Percentiles rank a stretch among this genome's conserved stretches.
phyloP scores from a whole-genome alignment of 768 basidiomycete genomes.

The Suillus brevipes region DNA sequence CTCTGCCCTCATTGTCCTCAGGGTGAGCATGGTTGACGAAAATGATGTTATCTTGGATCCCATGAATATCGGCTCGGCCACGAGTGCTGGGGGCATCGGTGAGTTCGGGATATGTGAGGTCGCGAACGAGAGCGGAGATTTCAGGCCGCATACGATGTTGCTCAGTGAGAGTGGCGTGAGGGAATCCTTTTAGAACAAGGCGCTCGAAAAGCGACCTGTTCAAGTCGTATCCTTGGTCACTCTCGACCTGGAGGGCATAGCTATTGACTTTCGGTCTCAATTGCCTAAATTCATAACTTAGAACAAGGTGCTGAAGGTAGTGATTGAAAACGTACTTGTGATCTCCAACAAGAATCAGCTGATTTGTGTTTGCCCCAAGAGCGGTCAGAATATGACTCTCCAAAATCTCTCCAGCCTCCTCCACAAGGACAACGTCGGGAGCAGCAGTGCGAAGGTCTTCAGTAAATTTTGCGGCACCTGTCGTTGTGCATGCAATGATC shows the following conservation, averaged over 20 bases:
- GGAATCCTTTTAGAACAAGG: slow-evolving; percentile 54
- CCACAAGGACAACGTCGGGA: slow-evolving; percentile 55
- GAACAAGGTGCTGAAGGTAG: background rate
- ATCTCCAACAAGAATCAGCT: slow-evolving; percentile 63
- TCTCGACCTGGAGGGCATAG: slow-evolving; percentile 60
- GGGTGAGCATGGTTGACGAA: slow-evolving; percentile 56
- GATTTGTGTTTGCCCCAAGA: slow-evolving; percentile 42
- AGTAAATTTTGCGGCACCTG: slow-evolving; percentile 58
- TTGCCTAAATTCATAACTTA: slow-evolving; percentile 42
- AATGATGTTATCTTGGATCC: slow-evolving; percentile 54
- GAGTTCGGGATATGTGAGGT: slow-evolving; percentile 61
- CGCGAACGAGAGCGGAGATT: slow-evolving; percentile 55
- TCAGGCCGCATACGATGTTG: slow-evolving; percentile 73
- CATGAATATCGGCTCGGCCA: slow-evolving; percentile 48
- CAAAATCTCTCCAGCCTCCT: slow-evolving; percentile 67
- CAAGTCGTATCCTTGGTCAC: slow-evolving; percentile 60
- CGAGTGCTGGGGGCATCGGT: slow-evolving; percentile 47
- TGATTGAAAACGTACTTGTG: slow-evolving; percentile 50
- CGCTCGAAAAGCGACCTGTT: slow-evolving; percentile 65
- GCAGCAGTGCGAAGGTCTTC: slow-evolving; percentile 42
- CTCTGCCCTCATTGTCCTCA: slow-evolving; percentile 43
- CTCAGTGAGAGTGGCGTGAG: slow-evolving; percentile 48
- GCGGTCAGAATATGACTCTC: slow-evolving; percentile 63
- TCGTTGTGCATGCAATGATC: slow-evolving; percentile 64
- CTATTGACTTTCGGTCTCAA: slow-evolving; percentile 66